Conservation (phyloP, 2,329 filamentous ascomycete species). For the Colletotrichum limetticola region DNA sequence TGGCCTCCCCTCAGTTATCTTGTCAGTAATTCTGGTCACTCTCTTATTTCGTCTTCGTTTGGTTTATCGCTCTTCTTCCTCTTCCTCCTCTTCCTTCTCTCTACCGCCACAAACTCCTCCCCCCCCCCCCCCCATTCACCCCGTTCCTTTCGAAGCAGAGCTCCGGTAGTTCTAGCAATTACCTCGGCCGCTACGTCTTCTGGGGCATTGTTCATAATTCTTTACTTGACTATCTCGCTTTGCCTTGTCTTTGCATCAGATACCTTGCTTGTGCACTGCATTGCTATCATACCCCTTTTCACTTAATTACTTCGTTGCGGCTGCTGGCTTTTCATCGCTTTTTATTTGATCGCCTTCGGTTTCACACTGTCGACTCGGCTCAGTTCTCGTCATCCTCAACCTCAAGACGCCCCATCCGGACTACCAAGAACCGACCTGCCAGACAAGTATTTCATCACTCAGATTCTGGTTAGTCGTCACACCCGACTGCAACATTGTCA, state of each 20-base stretch:
- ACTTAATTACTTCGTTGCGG: not conserved
- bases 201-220: slow-evolving; percentile 35
- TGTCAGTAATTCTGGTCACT: slow-evolving; percentile 32
- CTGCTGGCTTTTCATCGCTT: not conserved
- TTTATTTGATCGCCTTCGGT: not conserved
- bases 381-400: not conserved
- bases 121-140: slow-evolving; percentile 30
- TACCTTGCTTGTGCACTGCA: slow-evolving; percentile 4
- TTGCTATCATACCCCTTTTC: slow-evolving; percentile 5
- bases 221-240: slow-evolving; percentile 35
- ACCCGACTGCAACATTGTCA: not conserved
- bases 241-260: slow-evolving; percentile 30
- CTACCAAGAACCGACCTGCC: not conserved
- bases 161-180: slow-evolving; percentile 57
- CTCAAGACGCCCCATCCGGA: not conserved
- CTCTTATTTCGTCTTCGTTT: slow-evolving; percentile 17
- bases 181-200: slow-evolving; percentile 45
- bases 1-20: not conserved
- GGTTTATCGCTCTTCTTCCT: not conserved
- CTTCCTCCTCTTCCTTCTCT: too few relatives aligned
- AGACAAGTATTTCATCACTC: not conserved
- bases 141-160: slow-evolving; percentile 49
- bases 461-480: not conserved
- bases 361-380: not conserved
- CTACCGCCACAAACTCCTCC: too few relatives aligned